phyloP scores from a whole-genome alignment of 179 eudicot species.

The Sideroxylon spinosum region DNA sequence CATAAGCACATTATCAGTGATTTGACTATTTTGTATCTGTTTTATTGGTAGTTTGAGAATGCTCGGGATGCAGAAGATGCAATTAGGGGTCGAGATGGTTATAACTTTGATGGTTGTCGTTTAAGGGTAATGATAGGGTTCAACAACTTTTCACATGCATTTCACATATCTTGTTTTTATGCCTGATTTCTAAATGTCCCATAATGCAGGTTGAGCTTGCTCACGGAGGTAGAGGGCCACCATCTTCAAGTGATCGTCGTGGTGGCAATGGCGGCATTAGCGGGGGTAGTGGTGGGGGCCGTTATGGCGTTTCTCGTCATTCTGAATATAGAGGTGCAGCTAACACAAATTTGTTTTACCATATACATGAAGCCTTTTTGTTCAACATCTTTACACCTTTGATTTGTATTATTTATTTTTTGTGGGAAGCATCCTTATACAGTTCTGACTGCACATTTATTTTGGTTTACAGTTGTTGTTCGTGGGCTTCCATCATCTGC shows the following conservation, averaged over 20 bases:
- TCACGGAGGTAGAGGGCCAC: slow-evolving; percentile 88
- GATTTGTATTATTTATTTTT: neutral
- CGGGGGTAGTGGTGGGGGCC: slow-evolving; percentile 28
- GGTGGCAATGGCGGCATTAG: slow-evolving; percentile 31
- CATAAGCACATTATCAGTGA: neutral
- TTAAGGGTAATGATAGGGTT: slow-evolving; percentile 57
- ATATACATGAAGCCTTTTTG: slow-evolving; percentile 1
- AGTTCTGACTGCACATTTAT: neutral
- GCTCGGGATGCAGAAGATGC: slow-evolving; percentile 98
- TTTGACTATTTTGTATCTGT: slow-evolving; percentile 1
- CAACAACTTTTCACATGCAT: slow-evolving; percentile 1
- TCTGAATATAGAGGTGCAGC: slow-evolving; percentile 77
- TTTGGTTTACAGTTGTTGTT: slow-evolving; percentile 59
- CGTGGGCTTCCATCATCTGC: slow-evolving; percentile 98
- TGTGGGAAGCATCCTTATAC: neutral
- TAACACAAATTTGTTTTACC: neutral
- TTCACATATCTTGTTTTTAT: slow-evolving; percentile 10
- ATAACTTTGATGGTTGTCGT: slow-evolving; percentile 92
- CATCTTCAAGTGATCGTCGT: slow-evolving; percentile 74
- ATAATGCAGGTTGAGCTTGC: slow-evolving; percentile 88
- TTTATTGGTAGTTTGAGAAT: slow-evolving; percentile 64
- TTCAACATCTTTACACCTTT: neutral
- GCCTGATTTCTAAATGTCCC: neutral
- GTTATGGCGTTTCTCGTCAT: slow-evolving; percentile 69
- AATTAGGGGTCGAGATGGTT: slow-evolving; percentile 96